Evolutionary conservation across 2,329 filamentous ascomycete species (phyloP).

Genomic region (Sarocladium oryzae): DNA sequence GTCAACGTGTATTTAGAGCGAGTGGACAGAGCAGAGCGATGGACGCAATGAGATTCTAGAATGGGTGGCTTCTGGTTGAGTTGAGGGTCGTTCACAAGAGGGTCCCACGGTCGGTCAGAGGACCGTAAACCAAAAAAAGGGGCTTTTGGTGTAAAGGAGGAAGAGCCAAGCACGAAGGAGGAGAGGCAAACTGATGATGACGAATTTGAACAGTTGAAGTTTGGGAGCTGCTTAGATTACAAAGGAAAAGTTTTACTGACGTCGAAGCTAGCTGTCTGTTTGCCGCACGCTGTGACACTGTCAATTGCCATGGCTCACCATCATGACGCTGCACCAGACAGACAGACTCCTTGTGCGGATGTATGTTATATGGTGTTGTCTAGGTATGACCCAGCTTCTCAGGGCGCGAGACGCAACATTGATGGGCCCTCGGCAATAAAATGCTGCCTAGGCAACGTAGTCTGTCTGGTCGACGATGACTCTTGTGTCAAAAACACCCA

Average conservation of each 20-base stretch:
- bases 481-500: no score
- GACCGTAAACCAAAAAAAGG: neutral
- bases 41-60: neutral
- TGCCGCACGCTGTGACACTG: no score
- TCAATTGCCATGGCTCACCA: no score
- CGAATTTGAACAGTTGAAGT: conserved; percentile 2
- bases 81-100: neutral
- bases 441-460: no score
- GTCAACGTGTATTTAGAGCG: neutral
- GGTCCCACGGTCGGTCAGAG: neutral
- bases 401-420: no score
- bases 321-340: neutral
- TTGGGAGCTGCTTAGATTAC: conserved; percentile 2
- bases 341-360: neutral
- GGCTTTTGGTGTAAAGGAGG: neutral
- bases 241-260: neutral
- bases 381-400: no score
- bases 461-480: no score
- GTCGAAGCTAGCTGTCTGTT: no score
- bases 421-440: no score
- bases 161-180: neutral
- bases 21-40: neutral
- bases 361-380: no score
- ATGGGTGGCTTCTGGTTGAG: neutral
- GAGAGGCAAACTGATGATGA: conserved; percentile 4